These are phyloP conservation scores for Phytophthora pinifolia DNA, from an alignment of 352 stramenopile species.

Conservation along the genomic window DNA sequence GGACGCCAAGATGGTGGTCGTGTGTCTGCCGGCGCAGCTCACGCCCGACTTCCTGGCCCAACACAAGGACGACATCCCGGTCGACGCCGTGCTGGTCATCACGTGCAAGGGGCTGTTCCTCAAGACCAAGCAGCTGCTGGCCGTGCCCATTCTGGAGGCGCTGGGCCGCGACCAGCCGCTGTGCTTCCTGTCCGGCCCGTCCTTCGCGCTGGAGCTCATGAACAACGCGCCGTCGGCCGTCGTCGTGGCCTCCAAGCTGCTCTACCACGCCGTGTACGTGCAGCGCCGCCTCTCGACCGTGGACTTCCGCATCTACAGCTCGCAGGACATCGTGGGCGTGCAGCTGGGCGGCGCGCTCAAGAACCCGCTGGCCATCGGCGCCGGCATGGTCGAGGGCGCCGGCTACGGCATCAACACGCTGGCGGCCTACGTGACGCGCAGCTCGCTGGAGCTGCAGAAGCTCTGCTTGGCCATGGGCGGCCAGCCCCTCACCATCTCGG, in stretches of 20 bases:
- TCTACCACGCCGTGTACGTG: constrained; percentile 86
- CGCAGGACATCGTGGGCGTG: constrained; percentile 94
- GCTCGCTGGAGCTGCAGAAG: constrained; percentile 95
- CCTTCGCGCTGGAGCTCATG: constrained; percentile 97
- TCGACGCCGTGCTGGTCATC: constrained; percentile 90
- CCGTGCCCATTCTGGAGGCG: constrained; percentile 91
- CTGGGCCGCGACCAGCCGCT: constrained; percentile 93
- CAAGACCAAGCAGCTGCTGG: constrained; percentile 95
- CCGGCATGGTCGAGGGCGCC: constrained; percentile 97
- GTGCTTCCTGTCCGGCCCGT: constrained; percentile 94
- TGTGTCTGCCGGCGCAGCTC: constrained; percentile 96
- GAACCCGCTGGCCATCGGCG: constrained; percentile 97
- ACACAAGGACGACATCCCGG: constrained; percentile 88
- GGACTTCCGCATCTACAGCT: constrained; percentile 94
- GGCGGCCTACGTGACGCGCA: constrained; percentile 94
- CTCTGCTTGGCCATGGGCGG: constrained; percentile 95
- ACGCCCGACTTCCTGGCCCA: constrained; percentile 89
- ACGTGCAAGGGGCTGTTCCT: constrained; percentile 97
- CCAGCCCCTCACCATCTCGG: constrained; percentile 93
- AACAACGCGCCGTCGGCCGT: constrained; percentile 94
- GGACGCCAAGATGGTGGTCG: constrained; percentile 93
- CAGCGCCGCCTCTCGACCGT: constrained; percentile 85
- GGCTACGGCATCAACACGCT: constrained; percentile 96
- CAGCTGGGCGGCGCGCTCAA: constrained; percentile 97
- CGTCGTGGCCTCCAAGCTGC: constrained; percentile 94